Evolutionary conservation across 495 filamentous ascomycete species (phyloP).

Genomic region (Cenococcum geophilum): DNA sequence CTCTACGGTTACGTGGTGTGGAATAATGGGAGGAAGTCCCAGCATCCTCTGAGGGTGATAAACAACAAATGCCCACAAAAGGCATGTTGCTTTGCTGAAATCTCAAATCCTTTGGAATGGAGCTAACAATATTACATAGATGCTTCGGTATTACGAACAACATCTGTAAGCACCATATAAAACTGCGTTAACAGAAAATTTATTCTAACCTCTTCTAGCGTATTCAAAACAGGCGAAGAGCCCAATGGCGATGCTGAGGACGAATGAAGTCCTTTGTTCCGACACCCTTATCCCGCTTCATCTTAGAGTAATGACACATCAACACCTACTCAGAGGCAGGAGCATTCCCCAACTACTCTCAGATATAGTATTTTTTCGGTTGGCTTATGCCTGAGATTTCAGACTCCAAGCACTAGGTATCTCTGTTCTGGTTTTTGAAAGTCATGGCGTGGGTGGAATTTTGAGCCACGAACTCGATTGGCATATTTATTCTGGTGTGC

Average conservation of each 20-base stretch:
- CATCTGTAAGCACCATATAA: conserved; percentile 35
- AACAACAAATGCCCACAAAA: conserved; percentile 43
- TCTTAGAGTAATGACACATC: background rate
- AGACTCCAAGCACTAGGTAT: too few species aligned
- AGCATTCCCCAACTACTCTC: too few species aligned
- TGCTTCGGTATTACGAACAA: conserved; percentile 40
- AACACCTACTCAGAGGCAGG: too few species aligned
- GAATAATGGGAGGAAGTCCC: conserved; percentile 44
- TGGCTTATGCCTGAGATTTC: too few species aligned
- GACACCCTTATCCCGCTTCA: background rate
- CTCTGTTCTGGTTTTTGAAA: too few species aligned
- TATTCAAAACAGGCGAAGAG: background rate
- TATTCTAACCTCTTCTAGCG: background rate
- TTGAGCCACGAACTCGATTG: too few species aligned
- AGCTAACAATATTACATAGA: conserved; percentile 12
- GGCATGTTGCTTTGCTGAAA: conserved; percentile 10
- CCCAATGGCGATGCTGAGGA: background rate
- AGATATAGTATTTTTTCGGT: too few species aligned
- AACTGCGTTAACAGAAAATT: background rate
- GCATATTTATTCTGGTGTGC: too few species aligned
- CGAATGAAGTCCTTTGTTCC: background rate
- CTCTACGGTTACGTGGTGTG: conserved; percentile 52
- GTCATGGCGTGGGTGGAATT: too few species aligned
- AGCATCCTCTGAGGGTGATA: conserved; percentile 34
- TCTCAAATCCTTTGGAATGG: background rate